A percentile compares a stretch with the other conserved stretches of the same genome.
phyloP scores from a whole-genome alignment of 2,329 filamentous ascomycete species.

The Coniochaeta sp. region DNA sequence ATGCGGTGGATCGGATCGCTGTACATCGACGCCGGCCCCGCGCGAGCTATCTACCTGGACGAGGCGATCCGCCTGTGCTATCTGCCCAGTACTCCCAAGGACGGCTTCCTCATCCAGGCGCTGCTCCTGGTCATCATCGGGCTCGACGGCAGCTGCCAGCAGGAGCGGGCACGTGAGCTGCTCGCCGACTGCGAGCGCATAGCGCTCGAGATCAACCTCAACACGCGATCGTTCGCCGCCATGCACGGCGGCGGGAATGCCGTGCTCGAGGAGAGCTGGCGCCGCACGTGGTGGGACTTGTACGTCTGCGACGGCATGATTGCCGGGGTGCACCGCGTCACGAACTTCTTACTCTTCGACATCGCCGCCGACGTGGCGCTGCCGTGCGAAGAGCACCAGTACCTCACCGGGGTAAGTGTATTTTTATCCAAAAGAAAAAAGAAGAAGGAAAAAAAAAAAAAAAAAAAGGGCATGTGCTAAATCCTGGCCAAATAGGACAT shows the following conservation, averaged over 20 bases:
- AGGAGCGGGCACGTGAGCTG: conserved; percentile 59
- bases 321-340: conserved; percentile 68
- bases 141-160: conserved; percentile 69
- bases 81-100: conserved; percentile 35
- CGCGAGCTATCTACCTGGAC: conserved; percentile 44
- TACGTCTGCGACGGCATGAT: conserved; percentile 81
- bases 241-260: conserved; percentile 56
- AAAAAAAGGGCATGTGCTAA: neutral
- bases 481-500: conserved; percentile 37
- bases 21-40: conserved; percentile 40
- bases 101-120: conserved; percentile 67
- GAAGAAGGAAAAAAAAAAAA: too few species aligned
- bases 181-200: conserved; percentile 62
- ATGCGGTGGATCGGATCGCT: conserved; percentile 51
- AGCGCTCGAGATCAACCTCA: conserved; percentile 69
- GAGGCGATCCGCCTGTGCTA: conserved; percentile 48
- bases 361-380: conserved; percentile 62
- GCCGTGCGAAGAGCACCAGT: conserved; percentile 78
- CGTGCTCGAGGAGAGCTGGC: conserved; percentile 73
- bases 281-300: conserved; percentile 84
- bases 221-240: conserved; percentile 60
- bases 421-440: too few species aligned
- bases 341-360: conserved; percentile 63
- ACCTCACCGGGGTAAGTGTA: conserved; percentile 45
- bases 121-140: conserved; percentile 70